Base-by-base conservation (phyloP, 306 rosid species). In the Cyamopsis tetragonoloba region DNA sequence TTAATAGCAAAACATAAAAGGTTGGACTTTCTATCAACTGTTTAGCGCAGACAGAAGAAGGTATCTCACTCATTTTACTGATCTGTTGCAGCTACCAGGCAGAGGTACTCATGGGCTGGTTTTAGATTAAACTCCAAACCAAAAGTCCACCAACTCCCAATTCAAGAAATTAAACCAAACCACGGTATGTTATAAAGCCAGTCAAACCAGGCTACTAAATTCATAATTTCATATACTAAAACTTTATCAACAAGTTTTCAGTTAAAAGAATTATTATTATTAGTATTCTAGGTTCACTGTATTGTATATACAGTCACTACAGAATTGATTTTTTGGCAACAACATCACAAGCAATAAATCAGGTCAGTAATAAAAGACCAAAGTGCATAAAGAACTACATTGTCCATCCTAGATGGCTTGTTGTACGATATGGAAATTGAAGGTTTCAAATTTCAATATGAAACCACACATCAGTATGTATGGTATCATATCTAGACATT, bases 31-130 rank as follows among this genome's bases (percentile, higher is more conserved):
- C 31, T 2, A 47, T 15, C 42, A 13, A 18, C 26, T 50, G 56
- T 41, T 62, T 39, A 56, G 42, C 62, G 37, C 30, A 34, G 64
- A 62, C 32, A 62, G 22, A 46, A 47, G 11, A 53, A 53, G 68
- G 19, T 5, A 62, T 26, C 35, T 51, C 32, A 11, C 27, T 32
- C 58, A 11, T n/a, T n/a, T 51, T 20, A 15, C 68, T 43, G 56
- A 64, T n/a, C 9, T 28, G 56, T 39, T 74, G 38, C 32, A 23
- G 68, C 6, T 3, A 37, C 55, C 23, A 54, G 54, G 53, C 3
- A 41, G n/a, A n/a, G 28, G 74, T 39, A 27, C 17, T 43, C 66
- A 12, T 18, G 7, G 5, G 35, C 19, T 17, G 56, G 24, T 68
- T 54, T 54, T 19, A 53, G 22, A 38, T 38, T 37, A 39, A 53